Conservation (phyloP, 345 rosid species). For the Populus pruinosa region DNA sequence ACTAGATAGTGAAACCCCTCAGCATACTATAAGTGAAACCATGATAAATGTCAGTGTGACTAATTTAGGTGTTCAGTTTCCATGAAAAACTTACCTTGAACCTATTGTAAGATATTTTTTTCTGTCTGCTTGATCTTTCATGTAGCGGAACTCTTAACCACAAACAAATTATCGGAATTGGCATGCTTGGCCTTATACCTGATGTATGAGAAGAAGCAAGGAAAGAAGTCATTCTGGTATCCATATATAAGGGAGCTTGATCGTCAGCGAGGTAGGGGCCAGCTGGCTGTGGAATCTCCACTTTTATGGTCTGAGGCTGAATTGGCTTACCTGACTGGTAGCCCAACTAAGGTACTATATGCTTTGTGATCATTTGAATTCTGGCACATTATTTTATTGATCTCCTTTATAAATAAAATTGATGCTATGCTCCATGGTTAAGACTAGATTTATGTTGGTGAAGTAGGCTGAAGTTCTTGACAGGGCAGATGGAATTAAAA, state of each 20-base stretch:
- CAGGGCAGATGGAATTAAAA: conserved; percentile 84
- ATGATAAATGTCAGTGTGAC: no score
- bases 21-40: neutral
- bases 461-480: conserved; percentile 79
- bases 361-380: neutral
- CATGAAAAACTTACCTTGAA: neutral
- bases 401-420: neutral
- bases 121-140: conserved; percentile 10
- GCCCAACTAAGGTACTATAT: conserved; percentile 76
- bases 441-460: conserved; percentile 21
- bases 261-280: conserved; percentile 96
- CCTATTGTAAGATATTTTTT: neutral
- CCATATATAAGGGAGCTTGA: conserved; percentile 96
- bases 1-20: neutral
- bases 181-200: conserved; percentile 92
- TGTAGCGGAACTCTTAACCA: conserved; percentile 82
- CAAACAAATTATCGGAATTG: conserved; percentile 86
- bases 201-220: conserved; percentile 99
- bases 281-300: conserved; percentile 90
- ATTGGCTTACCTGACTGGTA: conserved; percentile 81
- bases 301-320: conserved; percentile 89
- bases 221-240: conserved; percentile 87
- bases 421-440: neutral
- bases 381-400: neutral
- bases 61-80: neutral